Evolutionary conservation across 2,329 filamentous ascomycete genomes (phyloP).

Genomic region (Fusarium illudens): DNA sequence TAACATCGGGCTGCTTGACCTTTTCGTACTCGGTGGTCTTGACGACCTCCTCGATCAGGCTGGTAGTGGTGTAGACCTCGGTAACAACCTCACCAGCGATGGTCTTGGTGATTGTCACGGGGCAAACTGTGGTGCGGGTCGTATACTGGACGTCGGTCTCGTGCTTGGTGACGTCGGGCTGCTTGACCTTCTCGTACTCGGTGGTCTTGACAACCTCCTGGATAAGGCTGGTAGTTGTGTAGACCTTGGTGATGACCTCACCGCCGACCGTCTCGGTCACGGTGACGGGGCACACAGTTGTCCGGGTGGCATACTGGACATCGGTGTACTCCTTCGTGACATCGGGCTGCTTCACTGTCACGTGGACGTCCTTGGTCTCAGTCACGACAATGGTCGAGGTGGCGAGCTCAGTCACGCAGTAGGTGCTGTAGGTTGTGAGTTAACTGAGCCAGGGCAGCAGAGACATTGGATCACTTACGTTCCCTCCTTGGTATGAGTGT

Average conservation of each 20-base stretch:
- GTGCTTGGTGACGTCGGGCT: slow-evolving; percentile 49
- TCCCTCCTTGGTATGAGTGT: slow-evolving; percentile 51
- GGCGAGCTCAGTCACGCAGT: slow-evolving; percentile 52
- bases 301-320: slow-evolving; percentile 53
- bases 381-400: slow-evolving; percentile 56
- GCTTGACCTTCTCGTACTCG: slow-evolving; percentile 48
- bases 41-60: slow-evolving; percentile 42
- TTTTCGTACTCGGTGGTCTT: slow-evolving; percentile 46
- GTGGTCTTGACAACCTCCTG: slow-evolving; percentile 44
- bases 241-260: slow-evolving; percentile 39
- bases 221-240: slow-evolving; percentile 43
- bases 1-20: slow-evolving; percentile 49
- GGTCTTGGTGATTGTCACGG: slow-evolving; percentile 51
- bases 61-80: slow-evolving; percentile 40
- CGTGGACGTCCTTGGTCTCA: slow-evolving; percentile 50
- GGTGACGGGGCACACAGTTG: slow-evolving; percentile 56
- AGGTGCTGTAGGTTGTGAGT: slow-evolving; percentile 47
- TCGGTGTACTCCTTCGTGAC: slow-evolving; percentile 47
- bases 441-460: not conserved
- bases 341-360: slow-evolving; percentile 46
- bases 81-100: slow-evolving; percentile 52
- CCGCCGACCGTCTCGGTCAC: slow-evolving; percentile 47
- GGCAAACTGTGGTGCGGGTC: slow-evolving; percentile 56
- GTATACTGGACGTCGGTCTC: slow-evolving; percentile 49
- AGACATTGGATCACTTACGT: slow-evolving; percentile 46